A percentile compares a stretch with the other conserved stretches of the same genome.
phyloP scores from a whole-genome alignment of 306 rosid species.

The Medicago ruthenica region DNA sequence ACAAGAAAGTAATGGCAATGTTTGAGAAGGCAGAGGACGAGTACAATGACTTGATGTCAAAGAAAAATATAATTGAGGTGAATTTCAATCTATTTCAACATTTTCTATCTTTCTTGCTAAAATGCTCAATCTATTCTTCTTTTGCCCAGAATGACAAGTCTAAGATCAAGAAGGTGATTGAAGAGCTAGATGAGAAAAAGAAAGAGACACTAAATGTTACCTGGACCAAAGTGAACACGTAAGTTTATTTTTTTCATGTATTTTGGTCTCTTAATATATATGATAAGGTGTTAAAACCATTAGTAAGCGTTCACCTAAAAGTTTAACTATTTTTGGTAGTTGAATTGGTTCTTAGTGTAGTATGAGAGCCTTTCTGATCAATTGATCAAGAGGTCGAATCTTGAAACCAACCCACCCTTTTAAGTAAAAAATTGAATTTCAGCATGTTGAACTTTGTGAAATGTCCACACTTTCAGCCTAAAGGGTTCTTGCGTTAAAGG shows the following conservation, averaged over 20 bases:
- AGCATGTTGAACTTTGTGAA: slow-evolving; percentile 13
- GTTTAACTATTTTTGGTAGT: slow-evolving; percentile 17
- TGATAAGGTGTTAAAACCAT: slow-evolving; percentile 1
- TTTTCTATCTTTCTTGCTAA: slow-evolving; percentile 31
- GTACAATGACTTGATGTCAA: slow-evolving; percentile 88
- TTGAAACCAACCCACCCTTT: not conserved
- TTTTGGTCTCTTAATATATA: slow-evolving; percentile 34
- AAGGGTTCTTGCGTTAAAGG: not conserved
- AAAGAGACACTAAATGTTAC: slow-evolving; percentile 92
- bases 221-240: slow-evolving; percentile 92
- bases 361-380: not conserved
- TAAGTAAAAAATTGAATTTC: slow-evolving; percentile 12
- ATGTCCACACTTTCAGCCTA: slow-evolving; percentile 4
- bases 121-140: slow-evolving; percentile 46
- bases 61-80: slow-evolving; percentile 98
- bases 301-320: not conserved
- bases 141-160: slow-evolving; percentile 83
- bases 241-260: slow-evolving; percentile 37
- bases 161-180: slow-evolving; percentile 95
- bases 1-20: slow-evolving; percentile 99
- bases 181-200: slow-evolving; percentile 97
- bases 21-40: slow-evolving; percentile 99
- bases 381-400: slow-evolving; percentile 1
- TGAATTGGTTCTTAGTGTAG: slow-evolving; percentile 17
- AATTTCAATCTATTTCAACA: slow-evolving; percentile 34